Conservation (phyloP, 257 asterid genomes). For the Ocimum tenuiflorum region DNA sequence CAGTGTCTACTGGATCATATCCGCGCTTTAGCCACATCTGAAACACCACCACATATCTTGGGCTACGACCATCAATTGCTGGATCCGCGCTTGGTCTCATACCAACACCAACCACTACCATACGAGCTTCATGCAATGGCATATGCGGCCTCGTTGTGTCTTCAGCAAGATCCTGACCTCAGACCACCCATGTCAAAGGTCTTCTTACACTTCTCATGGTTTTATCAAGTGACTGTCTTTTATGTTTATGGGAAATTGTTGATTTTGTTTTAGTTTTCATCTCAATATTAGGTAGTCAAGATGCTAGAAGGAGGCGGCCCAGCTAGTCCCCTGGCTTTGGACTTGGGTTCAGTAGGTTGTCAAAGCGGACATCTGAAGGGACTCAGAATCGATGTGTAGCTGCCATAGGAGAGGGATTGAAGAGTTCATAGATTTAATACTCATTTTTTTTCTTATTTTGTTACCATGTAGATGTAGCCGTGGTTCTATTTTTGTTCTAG, state of each 20-base stretch:
- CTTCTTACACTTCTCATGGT: conserved; percentile 10
- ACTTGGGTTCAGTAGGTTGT: conserved; percentile 43
- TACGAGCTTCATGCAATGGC: conserved; percentile 61
- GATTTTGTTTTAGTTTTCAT: not conserved
- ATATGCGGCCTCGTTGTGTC: conserved; percentile 63
- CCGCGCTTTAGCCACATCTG: conserved; percentile 36
- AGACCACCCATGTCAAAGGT: conserved; percentile 93
- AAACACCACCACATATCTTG: conserved; percentile 41
- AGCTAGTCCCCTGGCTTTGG: conserved; percentile 32
- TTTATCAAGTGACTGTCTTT: not conserved
- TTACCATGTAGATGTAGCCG: not conserved
- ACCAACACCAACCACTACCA: conserved; percentile 40
- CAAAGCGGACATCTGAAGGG: conserved; percentile 56
- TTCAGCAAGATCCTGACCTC: conserved; percentile 63
- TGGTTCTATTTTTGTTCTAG: not conserved
- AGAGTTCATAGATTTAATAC: not conserved
- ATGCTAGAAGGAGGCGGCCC: conserved; percentile 57
- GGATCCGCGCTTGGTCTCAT: conserved; percentile 40
- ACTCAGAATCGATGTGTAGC: conserved; percentile 20
- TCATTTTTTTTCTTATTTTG: not conserved
- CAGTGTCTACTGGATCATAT: conserved; percentile 38
- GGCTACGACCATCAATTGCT: conserved; percentile 44
- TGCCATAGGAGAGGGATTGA: conserved; percentile 26
- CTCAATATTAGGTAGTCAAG: conserved; percentile 46
- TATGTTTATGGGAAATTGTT: not conserved